Percentiles rank a stretch among this genome's conserved stretches.
Conservation (phyloP, 495 filamentous ascomycete genomes). For the Podospora conica region DNA sequence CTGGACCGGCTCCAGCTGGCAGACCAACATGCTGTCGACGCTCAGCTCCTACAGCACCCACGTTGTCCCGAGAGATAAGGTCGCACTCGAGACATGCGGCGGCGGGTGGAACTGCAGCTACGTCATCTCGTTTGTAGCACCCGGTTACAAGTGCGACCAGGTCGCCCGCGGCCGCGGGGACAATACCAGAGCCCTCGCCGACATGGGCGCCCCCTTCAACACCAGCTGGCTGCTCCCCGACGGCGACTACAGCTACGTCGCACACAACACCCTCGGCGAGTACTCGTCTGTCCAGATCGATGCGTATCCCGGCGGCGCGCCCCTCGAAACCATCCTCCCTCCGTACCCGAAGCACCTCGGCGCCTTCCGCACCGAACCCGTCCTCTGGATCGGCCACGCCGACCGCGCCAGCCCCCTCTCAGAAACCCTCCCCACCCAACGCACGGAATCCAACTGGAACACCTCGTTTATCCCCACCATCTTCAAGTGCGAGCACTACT, state of each 20-base stretch:
- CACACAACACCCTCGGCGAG: conserved; percentile 17
- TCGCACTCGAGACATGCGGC: conserved; percentile 23
- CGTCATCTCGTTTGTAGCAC: conserved; percentile 19
- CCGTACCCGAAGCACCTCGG: conserved; percentile 23
- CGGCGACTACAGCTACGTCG: conserved; percentile 21
- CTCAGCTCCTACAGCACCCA: conserved; percentile 11
- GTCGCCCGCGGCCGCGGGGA: conserved; percentile 14
- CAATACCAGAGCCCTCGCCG: conserved; percentile 12
- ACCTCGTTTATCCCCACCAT: conserved; percentile 16
- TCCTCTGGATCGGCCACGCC: conserved; percentile 23
- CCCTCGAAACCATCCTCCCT: neutral
- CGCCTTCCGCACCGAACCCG: conserved; percentile 23
- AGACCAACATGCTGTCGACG: conserved; percentile 4
- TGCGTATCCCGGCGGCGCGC: conserved; percentile 4
- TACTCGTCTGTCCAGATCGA: conserved; percentile 19
- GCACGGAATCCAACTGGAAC: conserved; percentile 5
- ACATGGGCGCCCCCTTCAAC: conserved; percentile 18
- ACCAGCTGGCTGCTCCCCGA: conserved; percentile 17
- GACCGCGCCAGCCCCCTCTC: neutral
- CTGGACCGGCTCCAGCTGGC: conserved; percentile 19
- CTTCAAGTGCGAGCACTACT: conserved; percentile 24
- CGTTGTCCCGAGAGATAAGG: conserved; percentile 17
- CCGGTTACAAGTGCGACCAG: conserved; percentile 26
- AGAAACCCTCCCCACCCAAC: conserved; percentile 4
- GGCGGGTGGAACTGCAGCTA: conserved; percentile 30